Evolutionary conservation across 495 filamentous ascomycete species (phyloP), one percentile per base, ranked within the genome.

Genomic region (Aspergillus olivimuriae): DNA sequence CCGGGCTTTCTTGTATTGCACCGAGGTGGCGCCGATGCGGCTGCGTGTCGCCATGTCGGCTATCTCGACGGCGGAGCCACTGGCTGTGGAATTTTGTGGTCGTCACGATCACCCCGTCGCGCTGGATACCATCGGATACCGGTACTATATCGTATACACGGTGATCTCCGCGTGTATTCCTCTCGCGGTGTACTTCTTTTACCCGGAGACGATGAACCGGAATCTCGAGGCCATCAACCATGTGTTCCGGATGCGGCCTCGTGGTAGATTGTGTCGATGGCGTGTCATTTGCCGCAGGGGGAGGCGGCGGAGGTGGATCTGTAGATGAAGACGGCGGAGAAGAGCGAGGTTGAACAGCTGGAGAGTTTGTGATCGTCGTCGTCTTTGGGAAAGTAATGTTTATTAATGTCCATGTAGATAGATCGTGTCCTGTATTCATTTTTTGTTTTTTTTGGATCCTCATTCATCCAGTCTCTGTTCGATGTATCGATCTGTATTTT

Each of bases 151-250:
- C 35, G 51, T 70, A 9, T 70, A 59, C 34, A 58, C 62, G 4
- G 52, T 65, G 1, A 47, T 71, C n/a, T 55, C 65, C 17, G 49
- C 52, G 10, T 55, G 46, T 18, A 65, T 65, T 38, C 57, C 39
- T 68, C 12, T 77, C 2, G 53, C 64, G 10, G 73, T 83, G 19
- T 83, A 76, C 53, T 75, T 81, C 64, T 80, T 83, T 67, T 84
- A 77, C 55, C 81, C 81, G 0, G 82, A 85, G 58, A 86, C 82
- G 0, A 78, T 74, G 37, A 75, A 74, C 51, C 77, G 81, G 17
- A 77, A 75, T 11, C 66, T 86, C 11, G 82, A 86, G 56, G 74
- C 81, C 49, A 69, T 86, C 59, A 79, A 85, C 52, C 60, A 61
- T 48, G 81, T 84, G 41, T 87, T 87, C 69, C 73, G 70, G 82